Percentiles rank a stretch among this genome's conserved stretches.
These are phyloP conservation scores for Lodderomyces metapsilosis DNA, from an alignment of 1,139 yeast genomes.

Conservation along the genomic window DNA sequence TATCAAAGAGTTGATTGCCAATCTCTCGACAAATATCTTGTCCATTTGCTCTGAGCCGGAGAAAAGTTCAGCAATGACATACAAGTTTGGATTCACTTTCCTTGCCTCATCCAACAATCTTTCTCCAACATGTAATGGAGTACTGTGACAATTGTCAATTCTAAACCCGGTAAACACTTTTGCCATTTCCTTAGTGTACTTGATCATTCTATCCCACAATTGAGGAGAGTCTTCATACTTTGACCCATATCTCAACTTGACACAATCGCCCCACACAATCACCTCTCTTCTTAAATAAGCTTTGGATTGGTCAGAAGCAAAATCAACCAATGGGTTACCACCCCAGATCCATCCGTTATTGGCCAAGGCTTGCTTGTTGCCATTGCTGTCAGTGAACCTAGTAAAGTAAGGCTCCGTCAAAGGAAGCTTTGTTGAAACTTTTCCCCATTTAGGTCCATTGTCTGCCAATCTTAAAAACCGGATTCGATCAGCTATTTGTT, in stretches of 20 bases:
- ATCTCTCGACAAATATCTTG: constrained; percentile 81
- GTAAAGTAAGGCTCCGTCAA: constrained; percentile 88
- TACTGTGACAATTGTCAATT: constrained; percentile 93
- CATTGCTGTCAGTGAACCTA: constrained; percentile 54
- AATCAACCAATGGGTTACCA: constrained; percentile 89
- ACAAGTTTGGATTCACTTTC: constrained; percentile 75
- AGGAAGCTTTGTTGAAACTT: constrained; percentile 54
- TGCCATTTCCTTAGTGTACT: constrained; percentile 77
- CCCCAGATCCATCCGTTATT: constrained; percentile 99
- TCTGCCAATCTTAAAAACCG: constrained; percentile 72
- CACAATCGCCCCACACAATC: constrained; percentile 97
- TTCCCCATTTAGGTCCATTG: constrained; percentile 78
- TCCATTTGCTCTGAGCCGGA: constrained; percentile 92
- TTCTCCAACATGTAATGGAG: constrained; percentile 94
- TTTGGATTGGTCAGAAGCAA: constrained; percentile 76
- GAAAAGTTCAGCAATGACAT: constrained; percentile 92
- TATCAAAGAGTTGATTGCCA: constrained; percentile 83
- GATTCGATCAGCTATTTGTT: constrained; percentile 72
- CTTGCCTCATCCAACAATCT: constrained; percentile 86
- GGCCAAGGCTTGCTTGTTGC: constrained; percentile 70
- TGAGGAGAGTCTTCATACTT: constrained; percentile 80
- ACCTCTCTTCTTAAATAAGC: constrained; percentile 91
- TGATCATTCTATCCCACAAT: constrained; percentile 84
- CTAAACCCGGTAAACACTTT: constrained; percentile 80
- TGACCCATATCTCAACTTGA: constrained; percentile 81